Conservation (phyloP, 1,284 basidiomycete species). For the Cryptococcus floricola region DNA sequence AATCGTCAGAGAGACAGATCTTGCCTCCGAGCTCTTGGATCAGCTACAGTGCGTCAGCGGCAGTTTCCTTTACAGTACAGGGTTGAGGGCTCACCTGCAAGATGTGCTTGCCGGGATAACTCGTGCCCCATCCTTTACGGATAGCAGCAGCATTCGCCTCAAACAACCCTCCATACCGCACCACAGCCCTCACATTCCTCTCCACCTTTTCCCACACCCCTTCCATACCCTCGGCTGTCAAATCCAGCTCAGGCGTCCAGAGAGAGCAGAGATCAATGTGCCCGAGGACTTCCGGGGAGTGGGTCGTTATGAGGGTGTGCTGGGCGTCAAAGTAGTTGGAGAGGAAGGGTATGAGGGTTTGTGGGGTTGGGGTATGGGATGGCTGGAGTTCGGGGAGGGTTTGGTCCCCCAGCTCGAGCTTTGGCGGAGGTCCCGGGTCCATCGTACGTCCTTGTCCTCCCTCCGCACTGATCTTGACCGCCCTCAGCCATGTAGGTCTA, state of each 20-base stretch:
- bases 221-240: conserved; percentile 54
- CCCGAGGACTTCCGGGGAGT: conserved; percentile 84
- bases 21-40: conserved; percentile 66
- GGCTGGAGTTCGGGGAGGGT: conserved; percentile 7
- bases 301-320: conserved; percentile 61
- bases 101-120: conserved; percentile 79
- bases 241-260: conserved; percentile 61
- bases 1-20: conserved; percentile 89
- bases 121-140: conserved; percentile 79
- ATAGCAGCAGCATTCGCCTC: conserved; percentile 92
- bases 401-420: conserved; percentile 3
- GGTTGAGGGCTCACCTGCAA: conserved; percentile 57
- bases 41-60: conserved; percentile 53
- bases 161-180: conserved; percentile 83
- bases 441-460: conserved; percentile 13
- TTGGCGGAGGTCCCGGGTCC: conserved; percentile 13
- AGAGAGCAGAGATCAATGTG: conserved; percentile 89
- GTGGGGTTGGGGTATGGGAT: conserved; percentile 12
- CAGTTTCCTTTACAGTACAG: background rate
- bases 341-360: conserved; percentile 52
- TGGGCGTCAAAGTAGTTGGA: conserved; percentile 78
- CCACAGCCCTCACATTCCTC: conserved; percentile 71
- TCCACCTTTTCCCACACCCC: conserved; percentile 63
- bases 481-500: conserved; percentile 36
- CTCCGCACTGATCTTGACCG: conserved; percentile 13